Evolutionary conservation across 2,329 filamentous ascomycete genomes (phyloP), one percentile per base, ranked within the genome.

Genomic region (Cladosporium velox): DNA sequence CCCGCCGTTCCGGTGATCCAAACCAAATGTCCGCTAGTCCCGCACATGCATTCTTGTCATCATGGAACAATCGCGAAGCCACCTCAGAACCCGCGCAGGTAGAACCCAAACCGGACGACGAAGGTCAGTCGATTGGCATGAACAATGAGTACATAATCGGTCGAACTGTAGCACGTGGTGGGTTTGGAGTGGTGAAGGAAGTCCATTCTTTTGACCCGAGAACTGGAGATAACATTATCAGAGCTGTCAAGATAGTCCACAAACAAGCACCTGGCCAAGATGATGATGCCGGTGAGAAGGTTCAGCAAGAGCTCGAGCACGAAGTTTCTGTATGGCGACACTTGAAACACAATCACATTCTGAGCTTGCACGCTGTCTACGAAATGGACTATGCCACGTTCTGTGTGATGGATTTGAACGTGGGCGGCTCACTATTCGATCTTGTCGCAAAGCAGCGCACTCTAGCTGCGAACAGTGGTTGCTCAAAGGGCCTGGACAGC

Each of bases 301-400:
- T 87, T 14, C 88, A 90, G 73, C 85, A 87, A 12, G 86, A 89
- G 69, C 88, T 90, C 67, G 88, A 90, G 71, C 88, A 90, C 68
- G 88, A 90, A 78, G 86, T 90, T 55, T 83, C 86, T 52, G 84
- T 90, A 49, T 90, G 88, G 88, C 83, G 88, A 55, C 88, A 87
- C 71, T 78, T 90, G 52, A 84, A 84, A 65, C 87, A 90, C 72
- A 82, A 82, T 0, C 84, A 90, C 72, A 84, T 90, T 58, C 77
- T 90, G 34, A 84, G 85, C 0, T 80, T 90, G 8, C 82, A 89
- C 66, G 83, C 85, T 5, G 88, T 90, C 24, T 89, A 88, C 74
- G 87, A 88, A 69, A 88, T 87, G 15, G 85, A 88, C 55, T 88
- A 85, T 71, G 88, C 88, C n/a, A 90, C 87, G 0, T 90, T 88